Percentiles rank a stretch among this genome's conserved stretches.
These are phyloP conservation scores for Fusarium transvaalense DNA, from an alignment of 2,329 filamentous ascomycete genomes.

Conservation along the genomic window DNA sequence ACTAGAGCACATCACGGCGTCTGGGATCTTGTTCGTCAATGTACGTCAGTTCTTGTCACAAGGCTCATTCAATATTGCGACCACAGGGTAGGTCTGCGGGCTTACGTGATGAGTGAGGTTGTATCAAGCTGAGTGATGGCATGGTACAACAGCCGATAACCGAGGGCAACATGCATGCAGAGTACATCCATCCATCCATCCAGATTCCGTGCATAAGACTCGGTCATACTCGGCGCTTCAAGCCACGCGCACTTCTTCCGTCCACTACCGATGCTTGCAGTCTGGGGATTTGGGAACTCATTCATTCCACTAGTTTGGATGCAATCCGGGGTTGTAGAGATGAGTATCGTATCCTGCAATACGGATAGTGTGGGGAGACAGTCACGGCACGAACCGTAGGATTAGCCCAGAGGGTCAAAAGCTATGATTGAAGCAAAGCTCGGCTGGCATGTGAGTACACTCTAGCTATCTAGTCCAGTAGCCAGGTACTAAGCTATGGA, in stretches of 20 bases:
- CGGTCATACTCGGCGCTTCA: constrained; percentile 34
- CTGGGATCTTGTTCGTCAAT: constrained; percentile 26
- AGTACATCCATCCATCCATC: neutral
- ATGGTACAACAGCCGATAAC: constrained; percentile 22
- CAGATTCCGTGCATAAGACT: neutral
- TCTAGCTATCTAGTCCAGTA: neutral
- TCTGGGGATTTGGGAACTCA: constrained; percentile 5
- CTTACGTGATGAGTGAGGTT: neutral
- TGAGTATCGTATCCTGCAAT: constrained; percentile 5
- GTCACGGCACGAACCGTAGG: constrained; percentile 14
- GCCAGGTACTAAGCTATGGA: neutral
- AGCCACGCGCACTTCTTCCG: constrained; percentile 32
- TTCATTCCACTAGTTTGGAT: neutral
- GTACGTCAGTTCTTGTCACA: neutral
- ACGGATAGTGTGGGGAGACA: constrained; percentile 22
- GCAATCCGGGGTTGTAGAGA: constrained; percentile 13
- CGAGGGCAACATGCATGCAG: constrained; percentile 6
- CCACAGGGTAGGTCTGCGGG: constrained; percentile 17
- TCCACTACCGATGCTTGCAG: constrained; percentile 25
- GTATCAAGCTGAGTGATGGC: neutral
- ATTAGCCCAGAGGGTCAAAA: neutral
- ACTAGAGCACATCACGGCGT: constrained; percentile 22
- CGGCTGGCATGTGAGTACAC: constrained; percentile 27
- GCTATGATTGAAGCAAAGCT: neutral
- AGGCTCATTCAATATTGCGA: constrained; percentile 6